These are phyloP conservation scores for Suhomyces pyralidae DNA, from an alignment of 805 yeast species.

Conservation along the genomic window DNA sequence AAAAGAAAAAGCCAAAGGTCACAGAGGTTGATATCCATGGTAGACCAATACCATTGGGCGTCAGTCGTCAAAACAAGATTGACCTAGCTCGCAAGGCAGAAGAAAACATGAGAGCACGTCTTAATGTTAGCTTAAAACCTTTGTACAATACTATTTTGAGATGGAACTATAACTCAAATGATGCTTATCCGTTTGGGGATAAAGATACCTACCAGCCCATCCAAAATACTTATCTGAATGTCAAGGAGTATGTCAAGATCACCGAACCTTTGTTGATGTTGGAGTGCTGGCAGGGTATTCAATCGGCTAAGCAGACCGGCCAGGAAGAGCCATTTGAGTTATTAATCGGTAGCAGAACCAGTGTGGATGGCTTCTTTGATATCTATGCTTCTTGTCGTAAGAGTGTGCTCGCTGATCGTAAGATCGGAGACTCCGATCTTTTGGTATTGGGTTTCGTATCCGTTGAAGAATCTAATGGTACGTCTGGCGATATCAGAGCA, in stretches of 20 bases:
- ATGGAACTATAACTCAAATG: conserved; percentile 68
- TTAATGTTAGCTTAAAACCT: conserved; percentile 75
- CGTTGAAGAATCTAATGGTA: conserved; percentile 15
- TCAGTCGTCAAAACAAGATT: conserved; percentile 20
- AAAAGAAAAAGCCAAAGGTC: conserved; percentile 30
- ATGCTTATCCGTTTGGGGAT: conserved; percentile 59
- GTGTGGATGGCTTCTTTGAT: conserved; percentile 84
- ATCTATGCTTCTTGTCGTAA: conserved; percentile 71
- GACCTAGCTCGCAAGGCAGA: conserved; percentile 52
- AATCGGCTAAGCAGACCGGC: conserved; percentile 64
- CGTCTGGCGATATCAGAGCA: conserved; percentile 17
- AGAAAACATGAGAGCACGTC: conserved; percentile 72
- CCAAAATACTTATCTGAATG: conserved; percentile 52
- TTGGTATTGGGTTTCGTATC: conserved; percentile 49
- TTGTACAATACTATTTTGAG: conserved; percentile 63
- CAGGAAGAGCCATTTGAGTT: conserved; percentile 61
- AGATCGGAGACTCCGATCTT: conserved; percentile 72
- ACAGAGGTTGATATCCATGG: conserved; percentile 46
- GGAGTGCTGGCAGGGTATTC: conserved; percentile 93
- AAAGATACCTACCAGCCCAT: conserved; percentile 43
- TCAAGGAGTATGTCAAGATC: conserved; percentile 61
- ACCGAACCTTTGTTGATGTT: conserved; percentile 80
- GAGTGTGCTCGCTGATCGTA: conserved; percentile 46
- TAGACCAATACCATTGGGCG: conserved; percentile 21
- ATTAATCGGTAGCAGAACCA: conserved; percentile 73